Conservation (phyloP, 2,329 filamentous ascomycete genomes). For the Didymellaceae sp. region DNA sequence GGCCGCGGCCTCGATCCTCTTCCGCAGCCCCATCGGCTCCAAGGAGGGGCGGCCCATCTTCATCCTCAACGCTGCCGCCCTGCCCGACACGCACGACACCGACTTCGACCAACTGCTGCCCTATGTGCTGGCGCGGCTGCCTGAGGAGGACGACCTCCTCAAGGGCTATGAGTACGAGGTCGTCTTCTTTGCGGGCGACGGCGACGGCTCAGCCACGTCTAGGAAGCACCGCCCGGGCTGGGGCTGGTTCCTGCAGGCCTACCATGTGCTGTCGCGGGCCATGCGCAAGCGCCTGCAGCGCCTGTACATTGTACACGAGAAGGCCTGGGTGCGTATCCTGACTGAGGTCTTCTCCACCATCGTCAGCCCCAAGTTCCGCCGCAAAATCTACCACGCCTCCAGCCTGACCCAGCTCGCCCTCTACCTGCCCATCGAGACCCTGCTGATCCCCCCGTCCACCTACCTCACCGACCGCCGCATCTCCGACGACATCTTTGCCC, state of each 20-base stretch:
- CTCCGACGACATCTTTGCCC: constrained; percentile 55
- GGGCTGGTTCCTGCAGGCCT: constrained; percentile 65
- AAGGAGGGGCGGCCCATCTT: constrained; percentile 58
- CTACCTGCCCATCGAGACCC: constrained; percentile 59
- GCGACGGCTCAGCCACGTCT: constrained; percentile 52
- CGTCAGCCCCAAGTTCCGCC: constrained; percentile 63
- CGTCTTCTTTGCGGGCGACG: constrained; percentile 64
- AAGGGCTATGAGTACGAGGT: constrained; percentile 62
- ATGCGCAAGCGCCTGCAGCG: constrained; percentile 62
- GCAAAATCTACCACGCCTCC: constrained; percentile 63
- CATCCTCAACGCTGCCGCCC: constrained; percentile 63
- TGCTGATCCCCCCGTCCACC: constrained; percentile 61
- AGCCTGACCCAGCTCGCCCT: constrained; percentile 57
- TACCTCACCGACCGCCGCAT: constrained; percentile 62
- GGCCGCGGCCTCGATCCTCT: constrained; percentile 61
- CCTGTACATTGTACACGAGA: constrained; percentile 64
- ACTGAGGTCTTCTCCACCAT: constrained; percentile 64
- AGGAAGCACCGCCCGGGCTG: constrained; percentile 60
- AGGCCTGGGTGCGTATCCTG: constrained; percentile 63
- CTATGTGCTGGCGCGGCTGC: constrained; percentile 62
- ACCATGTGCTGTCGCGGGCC: constrained; percentile 61
- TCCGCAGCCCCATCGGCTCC: constrained; percentile 59
- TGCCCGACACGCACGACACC: constrained; percentile 60
- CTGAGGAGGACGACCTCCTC: constrained; percentile 62
- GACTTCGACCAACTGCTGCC: constrained; percentile 63